These are phyloP conservation scores for Letharia lupina DNA, from an alignment of 495 filamentous ascomycete species.

Conservation along the genomic window DNA sequence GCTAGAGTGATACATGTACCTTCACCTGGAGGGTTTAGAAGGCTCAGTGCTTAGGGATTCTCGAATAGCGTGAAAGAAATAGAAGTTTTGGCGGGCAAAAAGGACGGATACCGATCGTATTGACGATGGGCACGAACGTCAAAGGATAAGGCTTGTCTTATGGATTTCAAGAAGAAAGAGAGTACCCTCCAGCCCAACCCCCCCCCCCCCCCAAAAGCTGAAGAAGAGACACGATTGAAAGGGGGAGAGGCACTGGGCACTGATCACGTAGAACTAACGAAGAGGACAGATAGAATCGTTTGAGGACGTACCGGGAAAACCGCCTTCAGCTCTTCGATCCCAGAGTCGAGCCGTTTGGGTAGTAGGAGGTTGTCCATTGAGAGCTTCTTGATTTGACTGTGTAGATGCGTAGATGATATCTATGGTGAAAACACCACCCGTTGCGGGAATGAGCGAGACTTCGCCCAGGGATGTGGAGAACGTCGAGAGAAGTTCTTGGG, in stretches of 20 bases:
- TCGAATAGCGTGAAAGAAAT: background rate
- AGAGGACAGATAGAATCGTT: background rate
- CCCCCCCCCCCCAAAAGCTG: background rate
- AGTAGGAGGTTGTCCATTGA: constrained; percentile 17
- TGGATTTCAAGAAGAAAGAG: background rate
- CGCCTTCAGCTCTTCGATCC: constrained; percentile 82
- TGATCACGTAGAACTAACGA: background rate
- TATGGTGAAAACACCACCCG: constrained; percentile 75
- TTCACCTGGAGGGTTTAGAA: background rate
- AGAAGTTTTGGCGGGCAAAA: background rate
- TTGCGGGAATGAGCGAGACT: constrained; percentile 78
- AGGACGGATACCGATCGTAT: background rate
- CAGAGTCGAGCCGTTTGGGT: constrained; percentile 54
- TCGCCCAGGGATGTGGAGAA: constrained; percentile 82
- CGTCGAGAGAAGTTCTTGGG: constrained; percentile 95
- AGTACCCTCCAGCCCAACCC: background rate
- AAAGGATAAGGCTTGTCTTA: background rate
- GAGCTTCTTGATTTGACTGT: constrained; percentile 11
- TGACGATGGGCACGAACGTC: background rate
- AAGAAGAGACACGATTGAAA: background rate
- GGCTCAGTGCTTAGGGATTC: background rate
- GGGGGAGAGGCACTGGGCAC: background rate
- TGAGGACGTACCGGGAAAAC: constrained; percentile 67
- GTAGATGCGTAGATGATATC: constrained; percentile 43
- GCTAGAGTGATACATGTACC: background rate